Conservation (phyloP, 177 flowering plant species). For the Vitis hybrid region DNA sequence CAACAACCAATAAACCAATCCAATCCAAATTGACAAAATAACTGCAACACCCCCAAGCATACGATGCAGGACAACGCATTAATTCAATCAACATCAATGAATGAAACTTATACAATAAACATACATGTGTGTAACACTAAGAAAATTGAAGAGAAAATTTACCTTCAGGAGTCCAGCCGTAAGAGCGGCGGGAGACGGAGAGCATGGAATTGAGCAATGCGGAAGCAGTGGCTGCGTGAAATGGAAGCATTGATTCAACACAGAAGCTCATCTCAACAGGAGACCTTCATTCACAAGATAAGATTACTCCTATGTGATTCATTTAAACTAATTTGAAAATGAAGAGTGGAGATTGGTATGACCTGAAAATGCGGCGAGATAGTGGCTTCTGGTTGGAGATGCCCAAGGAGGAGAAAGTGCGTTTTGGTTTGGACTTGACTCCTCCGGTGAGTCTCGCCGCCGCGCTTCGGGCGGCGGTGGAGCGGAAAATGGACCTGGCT, state of each 20-base stretch:
- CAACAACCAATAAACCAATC: background rate
- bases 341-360: background rate
- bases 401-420: constrained; percentile 28
- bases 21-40: background rate
- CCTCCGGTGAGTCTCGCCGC: constrained; percentile 29
- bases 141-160: background rate
- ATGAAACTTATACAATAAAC: background rate
- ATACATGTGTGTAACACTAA: background rate
- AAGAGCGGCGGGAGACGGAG: constrained; percentile 45
- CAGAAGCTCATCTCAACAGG: constrained; percentile 52
- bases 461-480: constrained; percentile 29
- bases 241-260: constrained; percentile 57
- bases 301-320: background rate
- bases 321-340: background rate
- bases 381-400: constrained; percentile 33
- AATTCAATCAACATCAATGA: background rate
- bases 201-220: constrained; percentile 88
- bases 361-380: constrained; percentile 51
- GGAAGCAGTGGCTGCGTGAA: constrained; percentile 86
- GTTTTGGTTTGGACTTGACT: constrained; percentile 28
- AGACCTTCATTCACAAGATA: constrained; percentile 26
- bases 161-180: constrained; percentile 66
- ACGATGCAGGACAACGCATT: background rate
- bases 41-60: background rate
- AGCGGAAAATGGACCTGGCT: constrained; percentile 47